phyloP scores from a whole-genome alignment of 2,329 filamentous ascomycete species.

The Chaetomium olivaceum region DNA sequence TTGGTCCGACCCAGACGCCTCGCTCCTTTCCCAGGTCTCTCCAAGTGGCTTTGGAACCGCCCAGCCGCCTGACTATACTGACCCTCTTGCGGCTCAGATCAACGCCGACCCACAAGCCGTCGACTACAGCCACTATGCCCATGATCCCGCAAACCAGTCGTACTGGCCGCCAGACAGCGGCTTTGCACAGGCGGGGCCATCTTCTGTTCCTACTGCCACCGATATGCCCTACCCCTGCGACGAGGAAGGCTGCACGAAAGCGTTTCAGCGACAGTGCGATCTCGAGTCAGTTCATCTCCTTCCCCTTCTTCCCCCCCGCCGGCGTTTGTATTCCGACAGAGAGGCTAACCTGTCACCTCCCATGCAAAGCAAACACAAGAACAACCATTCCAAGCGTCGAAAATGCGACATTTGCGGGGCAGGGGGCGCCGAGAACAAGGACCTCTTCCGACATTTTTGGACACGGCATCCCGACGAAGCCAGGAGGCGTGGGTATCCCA shows the following conservation, averaged over 20 bases:
- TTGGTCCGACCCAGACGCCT: neutral
- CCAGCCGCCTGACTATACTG: neutral
- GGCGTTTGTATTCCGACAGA: neutral
- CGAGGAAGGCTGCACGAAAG: neutral
- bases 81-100: neutral
- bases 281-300: neutral
- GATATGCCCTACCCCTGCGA: neutral
- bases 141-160: neutral
- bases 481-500: neutral
- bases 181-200: neutral
- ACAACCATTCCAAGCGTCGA: constrained; percentile 22
- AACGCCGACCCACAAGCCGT: neutral
- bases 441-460: constrained; percentile 30
- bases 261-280: constrained; percentile 16
- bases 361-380: constrained; percentile 22
- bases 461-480: constrained; percentile 18
- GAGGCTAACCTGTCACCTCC: neutral
- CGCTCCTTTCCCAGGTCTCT: neutral
- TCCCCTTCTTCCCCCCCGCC: neutral
- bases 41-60: neutral
- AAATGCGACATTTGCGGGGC: constrained; percentile 15
- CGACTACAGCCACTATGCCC: neutral
- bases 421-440: constrained; percentile 21
- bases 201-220: neutral
- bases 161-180: neutral